Percentiles rank a stretch among this genome's conserved stretches.
Evolutionary conservation across 768 basidiomycete genomes (phyloP).

Genomic region (Tephrocybe sp.): DNA sequence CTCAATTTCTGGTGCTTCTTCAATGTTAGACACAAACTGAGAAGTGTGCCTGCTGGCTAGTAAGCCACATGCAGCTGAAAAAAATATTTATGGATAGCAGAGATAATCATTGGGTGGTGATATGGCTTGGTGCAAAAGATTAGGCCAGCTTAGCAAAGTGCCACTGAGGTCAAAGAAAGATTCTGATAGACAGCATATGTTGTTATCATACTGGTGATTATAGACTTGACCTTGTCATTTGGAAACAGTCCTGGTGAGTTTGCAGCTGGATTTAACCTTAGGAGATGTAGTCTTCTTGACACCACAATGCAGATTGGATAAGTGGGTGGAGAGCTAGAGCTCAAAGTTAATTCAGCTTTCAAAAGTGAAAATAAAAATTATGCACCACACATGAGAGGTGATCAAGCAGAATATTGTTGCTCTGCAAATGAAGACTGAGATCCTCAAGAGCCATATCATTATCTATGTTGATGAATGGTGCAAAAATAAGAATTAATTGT

Average conservation of each 20-base stretch:
- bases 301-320: background rate
- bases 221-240: background rate
- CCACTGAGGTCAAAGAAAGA: background rate
- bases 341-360: background rate
- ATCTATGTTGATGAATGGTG: background rate
- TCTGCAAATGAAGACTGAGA: background rate
- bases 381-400: background rate
- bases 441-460: background rate
- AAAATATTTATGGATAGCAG: background rate
- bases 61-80: background rate
- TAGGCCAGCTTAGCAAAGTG: background rate
- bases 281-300: constrained; percentile 1
- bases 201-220: background rate
- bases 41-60: background rate
- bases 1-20: background rate
- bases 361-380: background rate
- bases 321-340: background rate
- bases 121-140: background rate
- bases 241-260: background rate
- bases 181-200: background rate
- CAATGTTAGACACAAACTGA: background rate
- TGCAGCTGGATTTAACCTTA: background rate
- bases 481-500: background rate
- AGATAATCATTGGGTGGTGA: constrained; percentile 2
- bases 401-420: background rate